Evolutionary conservation across 805 yeast species (phyloP).

Genomic region (Nematodospora valgi): DNA sequence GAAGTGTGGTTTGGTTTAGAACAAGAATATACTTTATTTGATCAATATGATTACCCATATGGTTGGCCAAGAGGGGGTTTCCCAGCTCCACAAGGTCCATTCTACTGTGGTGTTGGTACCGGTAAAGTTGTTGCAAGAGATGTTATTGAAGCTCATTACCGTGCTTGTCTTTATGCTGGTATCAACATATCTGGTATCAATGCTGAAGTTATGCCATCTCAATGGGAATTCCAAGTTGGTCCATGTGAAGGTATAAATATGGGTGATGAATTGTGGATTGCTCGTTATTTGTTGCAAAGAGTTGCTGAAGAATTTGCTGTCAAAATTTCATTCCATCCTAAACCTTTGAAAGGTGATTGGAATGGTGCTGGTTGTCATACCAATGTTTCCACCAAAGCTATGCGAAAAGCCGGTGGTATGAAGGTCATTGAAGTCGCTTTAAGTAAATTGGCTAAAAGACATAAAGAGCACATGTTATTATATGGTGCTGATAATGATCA

Average conservation of each 20-base stretch:
- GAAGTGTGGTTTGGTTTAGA: constrained; percentile 97
- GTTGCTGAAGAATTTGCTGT: constrained; percentile 99
- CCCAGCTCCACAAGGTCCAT: constrained; percentile 99
- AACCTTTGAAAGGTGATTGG: constrained; percentile 99
- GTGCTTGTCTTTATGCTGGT: constrained; percentile 95
- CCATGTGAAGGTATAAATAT: constrained; percentile 92
- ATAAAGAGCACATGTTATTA: constrained; percentile 89
- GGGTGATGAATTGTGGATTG: constrained; percentile 98
- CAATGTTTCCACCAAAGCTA: constrained; percentile 86
- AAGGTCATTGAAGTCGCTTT: constrained; percentile 88
- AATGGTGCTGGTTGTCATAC: constrained; percentile 99
- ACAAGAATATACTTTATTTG: constrained; percentile 97
- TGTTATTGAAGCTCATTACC: constrained; percentile 97
- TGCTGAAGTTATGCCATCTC: constrained; percentile 99
- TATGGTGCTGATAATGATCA: constrained; percentile 94
- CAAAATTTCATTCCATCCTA: constrained; percentile 98
- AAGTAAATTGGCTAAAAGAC: constrained; percentile 92
- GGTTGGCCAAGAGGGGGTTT: constrained; percentile 99
- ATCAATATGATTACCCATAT: constrained; percentile 82
- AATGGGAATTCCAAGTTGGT: constrained; percentile 99
- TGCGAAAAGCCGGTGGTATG: constrained; percentile 98
- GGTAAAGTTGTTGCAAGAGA: constrained; percentile 98
- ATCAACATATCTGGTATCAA: constrained; percentile 90
- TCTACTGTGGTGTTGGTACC: constrained; percentile 99
- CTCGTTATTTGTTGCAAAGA: constrained; percentile 88